Conservation (phyloP, 129 eudicot genomes). For the Saposhnikovia divaricata region DNA sequence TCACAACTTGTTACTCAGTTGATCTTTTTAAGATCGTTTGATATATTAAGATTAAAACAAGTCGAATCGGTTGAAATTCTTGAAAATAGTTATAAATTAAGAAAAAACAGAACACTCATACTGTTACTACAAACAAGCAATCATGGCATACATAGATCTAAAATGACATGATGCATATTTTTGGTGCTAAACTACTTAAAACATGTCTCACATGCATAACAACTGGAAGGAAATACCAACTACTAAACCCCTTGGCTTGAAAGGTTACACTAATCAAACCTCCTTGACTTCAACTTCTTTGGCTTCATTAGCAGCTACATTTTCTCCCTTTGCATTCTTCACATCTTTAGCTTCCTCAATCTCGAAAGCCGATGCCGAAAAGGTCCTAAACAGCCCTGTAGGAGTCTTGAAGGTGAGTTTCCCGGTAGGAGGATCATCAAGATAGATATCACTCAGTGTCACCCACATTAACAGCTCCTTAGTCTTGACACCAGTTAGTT, state of each 20-base stretch:
- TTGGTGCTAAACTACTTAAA: background rate
- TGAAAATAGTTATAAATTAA: background rate
- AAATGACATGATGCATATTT: background rate
- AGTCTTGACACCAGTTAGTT: conserved; percentile 64
- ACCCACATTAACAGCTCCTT: conserved; percentile 78
- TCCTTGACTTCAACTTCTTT: conserved; percentile 31
- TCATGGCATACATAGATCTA: background rate
- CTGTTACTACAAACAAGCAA: background rate
- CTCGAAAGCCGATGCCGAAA: conserved; percentile 58
- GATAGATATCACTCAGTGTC: conserved; percentile 35
- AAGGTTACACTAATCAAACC: conserved; percentile 10
- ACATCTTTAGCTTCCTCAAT: conserved; percentile 29
- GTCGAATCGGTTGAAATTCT: background rate
- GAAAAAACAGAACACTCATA: background rate
- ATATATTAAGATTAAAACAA: too few species aligned
- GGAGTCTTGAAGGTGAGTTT: conserved; percentile 59
- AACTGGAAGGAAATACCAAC: background rate
- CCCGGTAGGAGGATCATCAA: conserved; percentile 43
- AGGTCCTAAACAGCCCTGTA: conserved; percentile 49
- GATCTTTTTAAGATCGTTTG: background rate
- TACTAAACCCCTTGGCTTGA: background rate
- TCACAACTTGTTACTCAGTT: too few species aligned
- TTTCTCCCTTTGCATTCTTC: conserved; percentile 15
- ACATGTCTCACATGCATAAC: background rate
- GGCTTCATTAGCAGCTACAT: conserved; percentile 6